A percentile compares a stretch with the other conserved stretches of the same genome.
Evolutionary conservation across 768 basidiomycete species (phyloP).

Genomic region (Jaapia argillacea): DNA sequence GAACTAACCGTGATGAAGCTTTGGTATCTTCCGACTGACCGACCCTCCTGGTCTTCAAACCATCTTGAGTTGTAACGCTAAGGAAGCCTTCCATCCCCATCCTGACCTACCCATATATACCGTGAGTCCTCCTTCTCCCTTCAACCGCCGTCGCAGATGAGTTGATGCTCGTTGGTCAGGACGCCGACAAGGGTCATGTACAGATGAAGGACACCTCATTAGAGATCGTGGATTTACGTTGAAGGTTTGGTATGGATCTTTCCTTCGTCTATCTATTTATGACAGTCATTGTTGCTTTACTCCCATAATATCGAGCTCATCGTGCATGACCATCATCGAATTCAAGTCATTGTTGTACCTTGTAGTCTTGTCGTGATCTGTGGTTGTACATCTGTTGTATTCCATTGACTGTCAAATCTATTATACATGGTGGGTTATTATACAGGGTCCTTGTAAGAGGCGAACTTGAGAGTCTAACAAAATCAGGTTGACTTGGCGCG

Average conservation of each 20-base stretch:
- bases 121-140: constrained; percentile 31
- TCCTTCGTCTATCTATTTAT: constrained; percentile 15
- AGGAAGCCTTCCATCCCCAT: constrained; percentile 83
- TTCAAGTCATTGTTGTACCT: too few species aligned
- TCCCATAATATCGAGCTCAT: too few species aligned
- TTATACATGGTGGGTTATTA: too few species aligned
- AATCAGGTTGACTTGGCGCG: too few species aligned
- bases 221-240: constrained; percentile 79
- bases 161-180: constrained; percentile 28
- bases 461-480: too few species aligned
- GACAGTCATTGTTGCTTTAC: too few species aligned
- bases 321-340: too few species aligned
- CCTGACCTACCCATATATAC: constrained; percentile 80
- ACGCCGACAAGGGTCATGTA: constrained; percentile 81
- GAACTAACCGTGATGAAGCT: constrained; percentile 30
- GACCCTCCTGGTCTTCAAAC: constrained; percentile 76
- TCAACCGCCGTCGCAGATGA: neutral
- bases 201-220: constrained; percentile 61
- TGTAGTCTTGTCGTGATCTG: too few species aligned
- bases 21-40: constrained; percentile 84
- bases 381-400: too few species aligned
- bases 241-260: constrained; percentile 6
- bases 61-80: constrained; percentile 55
- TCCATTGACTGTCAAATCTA: too few species aligned
- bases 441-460: too few species aligned